Conservation (phyloP, 1,284 basidiomycete genomes). For the Apiotrichum mycotoxinovorans region DNA sequence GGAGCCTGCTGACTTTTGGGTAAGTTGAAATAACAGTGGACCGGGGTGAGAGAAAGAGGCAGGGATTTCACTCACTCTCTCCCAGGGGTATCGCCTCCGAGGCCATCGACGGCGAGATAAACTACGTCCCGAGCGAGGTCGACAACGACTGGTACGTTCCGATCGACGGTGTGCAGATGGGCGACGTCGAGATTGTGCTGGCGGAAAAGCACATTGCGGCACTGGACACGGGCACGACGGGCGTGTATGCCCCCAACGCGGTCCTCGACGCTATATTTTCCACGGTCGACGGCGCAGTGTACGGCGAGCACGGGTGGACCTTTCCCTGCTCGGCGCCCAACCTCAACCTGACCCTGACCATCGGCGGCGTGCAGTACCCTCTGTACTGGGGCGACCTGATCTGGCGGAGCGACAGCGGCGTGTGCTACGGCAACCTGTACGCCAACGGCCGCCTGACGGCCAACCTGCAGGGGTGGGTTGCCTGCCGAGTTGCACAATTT, state of each 20-base stretch:
- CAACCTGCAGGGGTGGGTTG: neutral
- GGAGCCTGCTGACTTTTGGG: neutral
- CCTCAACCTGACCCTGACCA: conserved; percentile 60
- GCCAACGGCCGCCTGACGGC: neutral
- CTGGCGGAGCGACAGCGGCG: neutral
- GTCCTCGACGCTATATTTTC: neutral
- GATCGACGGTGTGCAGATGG: neutral
- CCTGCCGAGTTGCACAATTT: too few relatives aligned
- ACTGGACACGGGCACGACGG: neutral
- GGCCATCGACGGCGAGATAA: neutral
- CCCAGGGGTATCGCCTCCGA: neutral
- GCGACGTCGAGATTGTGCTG: neutral
- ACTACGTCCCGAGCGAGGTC: neutral
- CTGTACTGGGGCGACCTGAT: conserved; percentile 1
- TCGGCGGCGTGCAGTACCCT: conserved; percentile 42
- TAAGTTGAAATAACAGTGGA: neutral
- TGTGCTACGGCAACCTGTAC: conserved; percentile 1
- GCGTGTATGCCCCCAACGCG: neutral
- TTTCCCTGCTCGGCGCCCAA: neutral
- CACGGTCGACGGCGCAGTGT: conserved; percentile 1
- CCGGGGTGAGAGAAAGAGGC: neutral
- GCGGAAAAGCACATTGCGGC: neutral
- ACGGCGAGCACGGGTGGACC: neutral
- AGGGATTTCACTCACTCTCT: neutral
- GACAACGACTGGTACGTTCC: neutral